Percentiles rank a stretch among this genome's conserved stretches.
phyloP scores from a whole-genome alignment of 495 filamentous ascomycete species.

The Astrothelium subdiscretum region DNA sequence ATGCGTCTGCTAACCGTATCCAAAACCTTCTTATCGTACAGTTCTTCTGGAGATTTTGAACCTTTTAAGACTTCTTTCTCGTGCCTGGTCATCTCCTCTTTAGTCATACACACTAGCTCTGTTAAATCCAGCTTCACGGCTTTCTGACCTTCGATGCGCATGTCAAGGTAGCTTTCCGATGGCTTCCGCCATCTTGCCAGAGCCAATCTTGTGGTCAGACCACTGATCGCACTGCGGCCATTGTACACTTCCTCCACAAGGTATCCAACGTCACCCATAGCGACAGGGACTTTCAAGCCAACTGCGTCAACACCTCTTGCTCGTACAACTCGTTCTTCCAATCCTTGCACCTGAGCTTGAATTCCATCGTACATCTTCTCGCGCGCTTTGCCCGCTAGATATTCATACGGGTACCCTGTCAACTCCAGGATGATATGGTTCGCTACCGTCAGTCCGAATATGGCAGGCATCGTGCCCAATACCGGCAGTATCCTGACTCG shows the following conservation, averaged over 20 bases:
- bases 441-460: constrained; percentile 82
- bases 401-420: constrained; percentile 79
- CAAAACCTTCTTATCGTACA: constrained; percentile 57
- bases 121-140: constrained; percentile 48
- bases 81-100: constrained; percentile 77
- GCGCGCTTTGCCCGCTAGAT: constrained; percentile 64
- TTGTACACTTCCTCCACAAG: constrained; percentile 81
- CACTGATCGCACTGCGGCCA: constrained; percentile 73
- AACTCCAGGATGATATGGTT: constrained; percentile 85
- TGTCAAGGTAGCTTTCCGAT: constrained; percentile 29
- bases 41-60: constrained; percentile 51
- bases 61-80: constrained; percentile 69
- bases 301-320: constrained; percentile 46
- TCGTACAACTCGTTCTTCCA: constrained; percentile 58
- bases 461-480: constrained; percentile 89
- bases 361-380: constrained; percentile 87
- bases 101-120: constrained; percentile 90
- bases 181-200: constrained; percentile 65
- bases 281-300: constrained; percentile 69
- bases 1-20: constrained; percentile 50
- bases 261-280: constrained; percentile 68
- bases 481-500: constrained; percentile 88
- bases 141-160: constrained; percentile 48
- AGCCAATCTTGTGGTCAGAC: constrained; percentile 61
- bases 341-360: constrained; percentile 55